Conservation (phyloP, 2,329 filamentous ascomycete genomes). For the Fusarium tuaranense region DNA sequence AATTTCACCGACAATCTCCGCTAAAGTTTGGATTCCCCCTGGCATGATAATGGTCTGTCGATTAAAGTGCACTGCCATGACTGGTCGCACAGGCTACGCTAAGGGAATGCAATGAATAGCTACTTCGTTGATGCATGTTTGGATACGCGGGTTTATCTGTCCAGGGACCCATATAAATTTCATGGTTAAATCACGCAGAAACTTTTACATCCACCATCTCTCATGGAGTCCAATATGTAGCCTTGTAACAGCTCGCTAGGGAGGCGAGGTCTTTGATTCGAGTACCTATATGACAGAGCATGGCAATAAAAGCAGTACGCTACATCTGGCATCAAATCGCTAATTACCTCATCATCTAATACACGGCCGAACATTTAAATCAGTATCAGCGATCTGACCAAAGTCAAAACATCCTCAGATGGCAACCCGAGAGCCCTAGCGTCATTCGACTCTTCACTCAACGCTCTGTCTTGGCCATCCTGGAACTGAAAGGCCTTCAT, state of each 20-base stretch:
- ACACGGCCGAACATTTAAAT: background rate
- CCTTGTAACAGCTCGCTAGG: no score
- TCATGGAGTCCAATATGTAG: no score
- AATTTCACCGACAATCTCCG: background rate
- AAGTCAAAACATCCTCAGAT: background rate
- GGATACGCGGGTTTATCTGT: background rate
- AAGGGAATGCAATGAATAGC: background rate
- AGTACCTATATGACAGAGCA: no score
- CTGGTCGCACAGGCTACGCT: background rate
- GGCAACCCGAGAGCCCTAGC: background rate
- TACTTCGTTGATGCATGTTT: background rate
- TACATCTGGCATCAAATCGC: no score
- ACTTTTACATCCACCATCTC: no score
- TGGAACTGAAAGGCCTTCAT: background rate
- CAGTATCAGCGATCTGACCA: background rate
- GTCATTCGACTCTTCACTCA: background rate
- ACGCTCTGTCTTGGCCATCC: background rate
- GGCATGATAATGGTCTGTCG: background rate
- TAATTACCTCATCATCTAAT: no score
- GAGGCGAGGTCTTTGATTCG: no score
- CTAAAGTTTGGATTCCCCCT: background rate
- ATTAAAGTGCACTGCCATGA: background rate
- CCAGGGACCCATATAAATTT: background rate
- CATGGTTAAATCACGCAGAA: no score
- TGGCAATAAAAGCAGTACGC: no score